phyloP scores from a whole-genome alignment of 163 green algal species.

The Prototheca cutis region DNA sequence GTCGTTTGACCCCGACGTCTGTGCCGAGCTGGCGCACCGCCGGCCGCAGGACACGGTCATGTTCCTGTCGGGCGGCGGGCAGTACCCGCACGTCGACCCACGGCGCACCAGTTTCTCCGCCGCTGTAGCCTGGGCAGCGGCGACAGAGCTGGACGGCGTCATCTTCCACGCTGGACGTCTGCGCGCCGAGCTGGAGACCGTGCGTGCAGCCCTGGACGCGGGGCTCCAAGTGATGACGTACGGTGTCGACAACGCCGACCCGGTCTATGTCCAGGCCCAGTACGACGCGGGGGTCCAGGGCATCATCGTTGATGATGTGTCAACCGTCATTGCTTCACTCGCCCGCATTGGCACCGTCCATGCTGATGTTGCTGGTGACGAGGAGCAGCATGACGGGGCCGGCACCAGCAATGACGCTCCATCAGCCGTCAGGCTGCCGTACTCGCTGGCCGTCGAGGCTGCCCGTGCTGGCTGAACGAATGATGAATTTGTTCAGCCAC shows the following conservation, averaged over 20 bases:
- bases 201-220: constrained; percentile 5
- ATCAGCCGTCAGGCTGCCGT: no score
- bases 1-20: constrained; percentile 75
- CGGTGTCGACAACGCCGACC: constrained; percentile 60
- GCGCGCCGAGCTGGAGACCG: constrained; percentile 14
- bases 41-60: constrained; percentile 42
- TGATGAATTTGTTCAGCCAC: no score
- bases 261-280: constrained; percentile 53
- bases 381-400: no score
- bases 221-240: constrained; percentile 63
- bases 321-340: no score
- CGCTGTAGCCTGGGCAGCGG: constrained; percentile 43
- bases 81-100: constrained; percentile 44
- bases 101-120: constrained; percentile 49
- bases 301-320: constrained; percentile 63
- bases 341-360: no score
- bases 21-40: constrained; percentile 32
- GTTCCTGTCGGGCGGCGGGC: constrained; percentile 55
- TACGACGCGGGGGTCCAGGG: constrained; percentile 48
- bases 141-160: constrained; percentile 38
- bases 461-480: no score
- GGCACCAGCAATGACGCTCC: no score
- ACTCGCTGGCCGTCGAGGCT: no score
- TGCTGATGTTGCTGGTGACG: no score
- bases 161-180: constrained; percentile 44